Evolutionary conservation across 2,329 filamentous ascomycete species (phyloP).

Genomic region (Verticillium isaacii): DNA sequence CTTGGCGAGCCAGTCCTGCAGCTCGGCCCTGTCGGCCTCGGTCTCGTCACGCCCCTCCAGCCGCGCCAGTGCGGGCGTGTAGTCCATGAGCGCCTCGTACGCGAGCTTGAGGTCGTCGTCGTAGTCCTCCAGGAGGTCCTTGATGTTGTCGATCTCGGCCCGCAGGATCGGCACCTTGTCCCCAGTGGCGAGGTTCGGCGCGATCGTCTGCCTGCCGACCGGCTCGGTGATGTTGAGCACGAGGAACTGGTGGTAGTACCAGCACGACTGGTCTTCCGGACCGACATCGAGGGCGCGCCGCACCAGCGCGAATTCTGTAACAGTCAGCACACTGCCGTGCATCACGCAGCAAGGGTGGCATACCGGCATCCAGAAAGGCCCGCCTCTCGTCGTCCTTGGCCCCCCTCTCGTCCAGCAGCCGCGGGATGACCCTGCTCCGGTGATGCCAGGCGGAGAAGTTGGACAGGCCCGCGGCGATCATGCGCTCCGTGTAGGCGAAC

Average conservation of each 20-base stretch:
- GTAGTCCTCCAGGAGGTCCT: slow-evolving; percentile 58
- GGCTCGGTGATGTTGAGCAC: slow-evolving; percentile 61
- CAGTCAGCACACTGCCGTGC: neutral
- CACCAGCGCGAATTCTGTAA: slow-evolving; percentile 66
- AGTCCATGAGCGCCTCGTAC: slow-evolving; percentile 79
- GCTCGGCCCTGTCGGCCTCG: slow-evolving; percentile 35
- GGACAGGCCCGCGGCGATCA: slow-evolving; percentile 79
- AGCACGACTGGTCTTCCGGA: slow-evolving; percentile 90
- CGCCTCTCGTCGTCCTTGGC: slow-evolving; percentile 60
- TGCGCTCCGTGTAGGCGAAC: slow-evolving; percentile 84
- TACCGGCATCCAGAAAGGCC: slow-evolving; percentile 68
- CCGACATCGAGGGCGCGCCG: slow-evolving; percentile 79
- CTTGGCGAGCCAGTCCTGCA: slow-evolving; percentile 56
- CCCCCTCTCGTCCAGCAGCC: slow-evolving; percentile 65
- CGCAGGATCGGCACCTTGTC: slow-evolving; percentile 63
- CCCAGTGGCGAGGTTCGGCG: slow-evolving; percentile 53
- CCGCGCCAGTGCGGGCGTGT: slow-evolving; percentile 55
- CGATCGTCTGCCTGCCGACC: slow-evolving; percentile 51
- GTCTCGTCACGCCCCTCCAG: slow-evolving; percentile 40
- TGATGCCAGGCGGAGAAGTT: slow-evolving; percentile 99
- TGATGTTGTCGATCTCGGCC: slow-evolving; percentile 69
- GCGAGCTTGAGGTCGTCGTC: slow-evolving; percentile 66
- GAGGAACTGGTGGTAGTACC: slow-evolving; percentile 93
- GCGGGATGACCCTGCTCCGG: slow-evolving; percentile 76
- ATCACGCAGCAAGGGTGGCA: slow-evolving; percentile 25